Conservation (phyloP, 345 rosid genomes). For the Syzygium aromaticum region DNA sequence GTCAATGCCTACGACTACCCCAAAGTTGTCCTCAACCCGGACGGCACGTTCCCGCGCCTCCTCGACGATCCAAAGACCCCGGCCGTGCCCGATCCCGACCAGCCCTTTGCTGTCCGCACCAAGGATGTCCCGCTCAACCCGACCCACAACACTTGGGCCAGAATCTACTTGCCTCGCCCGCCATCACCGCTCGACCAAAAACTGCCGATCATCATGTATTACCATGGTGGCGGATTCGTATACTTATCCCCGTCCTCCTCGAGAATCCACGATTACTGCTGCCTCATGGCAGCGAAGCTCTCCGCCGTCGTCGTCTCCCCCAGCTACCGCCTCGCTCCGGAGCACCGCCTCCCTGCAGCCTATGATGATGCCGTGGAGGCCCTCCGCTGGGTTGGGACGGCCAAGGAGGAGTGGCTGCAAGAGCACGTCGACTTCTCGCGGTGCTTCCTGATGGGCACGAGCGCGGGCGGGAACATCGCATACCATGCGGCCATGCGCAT, state of each 20-base stretch:
- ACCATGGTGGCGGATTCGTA: slow-evolving; percentile 28
- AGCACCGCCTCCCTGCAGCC: slow-evolving; percentile 13
- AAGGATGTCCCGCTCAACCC: background rate
- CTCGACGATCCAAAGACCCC: background rate
- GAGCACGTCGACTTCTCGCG: background rate
- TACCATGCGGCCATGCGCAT: background rate
- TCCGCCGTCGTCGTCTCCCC: slow-evolving; percentile 16
- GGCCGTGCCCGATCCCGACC: background rate
- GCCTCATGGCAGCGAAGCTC: slow-evolving; percentile 9
- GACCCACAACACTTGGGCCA: background rate
- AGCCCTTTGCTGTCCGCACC: background rate
- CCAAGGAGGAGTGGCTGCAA: background rate
- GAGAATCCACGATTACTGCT: slow-evolving; percentile 1
- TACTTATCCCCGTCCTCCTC: background rate
- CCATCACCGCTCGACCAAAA: slow-evolving; percentile 3
- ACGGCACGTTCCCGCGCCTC: background rate
- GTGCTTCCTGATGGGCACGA: slow-evolving; percentile 2
- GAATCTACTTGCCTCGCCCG: slow-evolving; percentile 3
- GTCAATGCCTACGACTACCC: background rate
- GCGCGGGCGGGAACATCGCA: slow-evolving; percentile 6
- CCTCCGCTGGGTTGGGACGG: background rate
- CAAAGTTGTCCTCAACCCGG: background rate
- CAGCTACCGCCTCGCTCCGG: slow-evolving; percentile 16
- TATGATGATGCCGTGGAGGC: slow-evolving; percentile 13
- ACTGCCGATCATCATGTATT: slow-evolving; percentile 21